phyloP scores from a whole-genome alignment of 169 alveolate genomes.

The Theileria annulata region DNA sequence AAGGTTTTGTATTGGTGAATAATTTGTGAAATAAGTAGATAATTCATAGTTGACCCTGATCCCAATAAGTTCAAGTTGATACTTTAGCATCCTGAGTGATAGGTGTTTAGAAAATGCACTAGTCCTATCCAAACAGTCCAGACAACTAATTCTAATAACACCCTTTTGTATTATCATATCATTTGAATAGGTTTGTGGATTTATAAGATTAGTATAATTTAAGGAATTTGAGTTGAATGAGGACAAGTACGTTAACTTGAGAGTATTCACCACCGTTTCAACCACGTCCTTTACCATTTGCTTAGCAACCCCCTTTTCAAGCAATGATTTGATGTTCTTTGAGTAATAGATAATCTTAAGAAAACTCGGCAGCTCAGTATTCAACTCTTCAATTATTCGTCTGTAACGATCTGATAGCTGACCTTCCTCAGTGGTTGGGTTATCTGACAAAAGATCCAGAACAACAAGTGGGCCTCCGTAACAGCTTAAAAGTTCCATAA shows the following conservation, averaged over 20 bases:
- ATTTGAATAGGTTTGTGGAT: background rate
- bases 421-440: constrained; percentile 63
- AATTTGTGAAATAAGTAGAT: background rate
- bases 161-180: constrained; percentile 84
- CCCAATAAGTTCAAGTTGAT: constrained; percentile 56
- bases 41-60: constrained; percentile 21
- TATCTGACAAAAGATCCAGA: constrained; percentile 69
- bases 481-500: constrained; percentile 23
- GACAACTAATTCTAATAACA: constrained; percentile 93
- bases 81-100: constrained; percentile 52
- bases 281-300: constrained; percentile 55
- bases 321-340: constrained; percentile 57
- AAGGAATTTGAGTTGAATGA: background rate
- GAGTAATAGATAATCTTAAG: constrained; percentile 56
- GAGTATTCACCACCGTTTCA: constrained; percentile 24
- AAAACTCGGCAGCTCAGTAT: constrained; percentile 55
- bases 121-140: constrained; percentile 97
- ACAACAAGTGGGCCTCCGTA: constrained; percentile 71
- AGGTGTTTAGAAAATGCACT: constrained; percentile 84
- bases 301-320: constrained; percentile 44
- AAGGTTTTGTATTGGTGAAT: background rate
- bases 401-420: constrained; percentile 56
- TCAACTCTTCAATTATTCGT: constrained; percentile 34
- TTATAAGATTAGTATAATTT: constrained; percentile 42
- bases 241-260: background rate